A percentile compares a stretch with the other conserved stretches of the same genome.
Conservation (phyloP, 1,284 basidiomycete genomes). For the Caloboletus firmus region DNA sequence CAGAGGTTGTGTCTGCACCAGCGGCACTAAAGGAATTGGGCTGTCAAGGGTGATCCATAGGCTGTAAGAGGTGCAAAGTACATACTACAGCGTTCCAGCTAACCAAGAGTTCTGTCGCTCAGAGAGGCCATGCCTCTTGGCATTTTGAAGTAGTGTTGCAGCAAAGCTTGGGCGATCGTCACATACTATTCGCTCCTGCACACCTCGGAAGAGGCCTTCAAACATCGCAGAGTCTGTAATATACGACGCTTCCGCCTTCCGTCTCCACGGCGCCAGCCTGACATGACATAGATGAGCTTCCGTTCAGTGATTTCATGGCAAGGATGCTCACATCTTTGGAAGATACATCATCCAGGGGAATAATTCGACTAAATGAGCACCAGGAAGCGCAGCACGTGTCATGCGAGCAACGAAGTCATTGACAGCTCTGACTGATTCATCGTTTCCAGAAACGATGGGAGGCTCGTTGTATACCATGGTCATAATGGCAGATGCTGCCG, state of each 20-base stretch:
- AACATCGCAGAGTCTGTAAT: neutral
- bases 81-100: constrained; percentile 6
- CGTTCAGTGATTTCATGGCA: too few relatives aligned
- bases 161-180: too few relatives aligned
- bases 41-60: neutral
- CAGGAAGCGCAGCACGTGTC: constrained; percentile 2
- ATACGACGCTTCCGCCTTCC: neutral
- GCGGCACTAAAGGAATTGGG: neutral
- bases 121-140: constrained; percentile 3
- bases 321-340: neutral
- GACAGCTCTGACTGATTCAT: too few relatives aligned
- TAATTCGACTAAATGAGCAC: constrained; percentile 12
- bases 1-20: constrained; percentile 7
- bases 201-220: constrained; percentile 2
- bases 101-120: constrained; percentile 11
- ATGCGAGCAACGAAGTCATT: too few relatives aligned
- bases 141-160: constrained; percentile 4
- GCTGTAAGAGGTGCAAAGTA: too few relatives aligned
- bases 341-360: constrained; percentile 14
- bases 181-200: constrained; percentile 7
- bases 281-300: neutral
- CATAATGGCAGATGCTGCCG: too few relatives aligned
- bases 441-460: too few relatives aligned
- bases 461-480: too few relatives aligned
- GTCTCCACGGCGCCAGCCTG: constrained; percentile 8